Conservation (phyloP, 2,329 filamentous ascomycete genomes). For the Fusarium temperatum region DNA sequence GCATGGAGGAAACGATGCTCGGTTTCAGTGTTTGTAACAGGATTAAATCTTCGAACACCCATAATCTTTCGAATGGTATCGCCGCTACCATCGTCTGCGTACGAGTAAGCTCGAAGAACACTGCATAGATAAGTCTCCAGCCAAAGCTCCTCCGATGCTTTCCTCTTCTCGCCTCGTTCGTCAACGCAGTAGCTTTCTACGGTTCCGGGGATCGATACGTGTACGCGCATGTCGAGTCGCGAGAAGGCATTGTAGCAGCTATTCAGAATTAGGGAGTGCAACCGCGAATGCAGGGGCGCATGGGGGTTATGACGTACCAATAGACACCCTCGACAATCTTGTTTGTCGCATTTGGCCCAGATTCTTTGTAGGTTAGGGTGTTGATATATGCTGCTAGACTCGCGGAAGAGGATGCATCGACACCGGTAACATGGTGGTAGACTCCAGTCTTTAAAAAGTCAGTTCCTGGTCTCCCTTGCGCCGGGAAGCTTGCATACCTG, state of each 20-base stretch:
- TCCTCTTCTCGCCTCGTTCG: constrained; percentile 92
- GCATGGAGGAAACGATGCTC: constrained; percentile 96
- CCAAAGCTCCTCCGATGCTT: constrained; percentile 94
- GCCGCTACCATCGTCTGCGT: constrained; percentile 93
- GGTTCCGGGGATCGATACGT: constrained; percentile 95
- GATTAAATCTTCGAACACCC: constrained; percentile 96
- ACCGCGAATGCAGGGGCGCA: constrained; percentile 44
- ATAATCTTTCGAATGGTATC: constrained; percentile 97
- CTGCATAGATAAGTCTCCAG: constrained; percentile 97
- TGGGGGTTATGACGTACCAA: constrained; percentile 67
- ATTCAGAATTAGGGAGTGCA: constrained; percentile 2
- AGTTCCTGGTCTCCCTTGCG: constrained; percentile 31
- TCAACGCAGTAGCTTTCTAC: constrained; percentile 98
- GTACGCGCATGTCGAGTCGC: constrained; percentile 95
- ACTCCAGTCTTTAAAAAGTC: constrained; percentile 74
- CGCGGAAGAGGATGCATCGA: constrained; percentile 96
- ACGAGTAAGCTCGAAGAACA: constrained; percentile 92
- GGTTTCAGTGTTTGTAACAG: constrained; percentile 96
- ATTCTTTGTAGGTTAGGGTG: constrained; percentile 89
- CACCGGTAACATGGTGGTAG: constrained; percentile 97
- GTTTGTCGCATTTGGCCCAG: constrained; percentile 73
- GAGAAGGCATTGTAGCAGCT: constrained; percentile 99
- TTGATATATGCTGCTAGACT: constrained; percentile 98
- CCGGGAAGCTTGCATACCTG: constrained; percentile 53
- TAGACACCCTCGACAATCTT: constrained; percentile 96